These are phyloP conservation scores for Rhizophora mangle DNA, from an alignment of 345 rosid species.

Conservation along the genomic window DNA sequence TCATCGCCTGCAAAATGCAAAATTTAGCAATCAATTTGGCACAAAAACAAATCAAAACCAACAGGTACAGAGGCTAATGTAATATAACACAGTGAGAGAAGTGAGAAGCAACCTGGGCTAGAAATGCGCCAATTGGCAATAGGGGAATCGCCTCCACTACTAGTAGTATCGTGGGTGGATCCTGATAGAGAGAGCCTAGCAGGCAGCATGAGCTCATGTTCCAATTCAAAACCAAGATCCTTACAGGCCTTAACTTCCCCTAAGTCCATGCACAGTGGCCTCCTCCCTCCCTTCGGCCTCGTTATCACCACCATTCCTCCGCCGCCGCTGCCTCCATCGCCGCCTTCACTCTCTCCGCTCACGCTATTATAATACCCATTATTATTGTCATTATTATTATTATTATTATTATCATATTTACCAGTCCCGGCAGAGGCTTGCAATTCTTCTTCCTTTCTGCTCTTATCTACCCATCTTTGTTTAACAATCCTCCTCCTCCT, in stretches of 20 bases:
- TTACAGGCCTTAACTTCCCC: conserved; percentile 80
- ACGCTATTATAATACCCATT: conserved; percentile 29
- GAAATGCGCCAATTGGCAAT: conserved; percentile 89
- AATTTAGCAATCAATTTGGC: background rate
- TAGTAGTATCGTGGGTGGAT: conserved; percentile 48
- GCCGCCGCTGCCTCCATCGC: conserved; percentile 19
- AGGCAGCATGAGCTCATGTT: conserved; percentile 66
- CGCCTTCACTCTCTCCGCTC: conserved; percentile 61
- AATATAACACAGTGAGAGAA: too few species aligned
- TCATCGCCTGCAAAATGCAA: conserved; percentile 61
- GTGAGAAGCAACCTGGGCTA: conserved; percentile 56
- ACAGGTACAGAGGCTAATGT: background rate
- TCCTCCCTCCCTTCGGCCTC: conserved; percentile 73
- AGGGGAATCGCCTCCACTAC: conserved; percentile 88
- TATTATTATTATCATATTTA: conserved; percentile 1
- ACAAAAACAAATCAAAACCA: background rate
- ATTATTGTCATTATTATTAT: conserved; percentile 23
- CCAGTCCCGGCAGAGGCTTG: background rate
- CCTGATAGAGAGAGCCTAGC: conserved; percentile 52
- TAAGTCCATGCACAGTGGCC: conserved; percentile 83
- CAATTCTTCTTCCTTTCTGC: conserved; percentile 22
- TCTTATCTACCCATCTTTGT: conserved; percentile 22
- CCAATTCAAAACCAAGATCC: conserved; percentile 87
- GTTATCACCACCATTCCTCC: conserved; percentile 72
- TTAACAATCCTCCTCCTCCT: conserved; percentile 28